Evolutionary conservation across 805 yeast species (phyloP), one percentile per base, ranked within the genome.

Genomic region (Starmerella floris): DNA sequence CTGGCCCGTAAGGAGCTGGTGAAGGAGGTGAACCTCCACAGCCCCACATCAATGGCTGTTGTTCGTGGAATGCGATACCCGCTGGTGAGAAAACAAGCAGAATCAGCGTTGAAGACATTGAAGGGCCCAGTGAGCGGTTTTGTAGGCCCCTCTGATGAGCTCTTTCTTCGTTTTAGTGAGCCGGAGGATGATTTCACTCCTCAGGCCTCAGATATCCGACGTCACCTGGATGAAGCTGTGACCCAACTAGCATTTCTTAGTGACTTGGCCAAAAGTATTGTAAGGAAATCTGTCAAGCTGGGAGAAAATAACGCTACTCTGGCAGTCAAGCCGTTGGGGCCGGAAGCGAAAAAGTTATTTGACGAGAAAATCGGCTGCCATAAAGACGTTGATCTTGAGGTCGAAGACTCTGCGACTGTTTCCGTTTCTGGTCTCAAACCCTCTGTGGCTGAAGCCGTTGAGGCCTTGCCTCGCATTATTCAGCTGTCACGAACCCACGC

Each of bases 1-100:
- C 54, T 59, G 13, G 81, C 84, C 30, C 82, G 87, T 62, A 77
- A 75, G 74, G 74, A 74, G 17, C 67, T 91, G 45, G 83, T 91
- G 44, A 68, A 74, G 28, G 62, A 69, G 19, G 95, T 91, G 42
- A 85, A 83, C 62, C 65, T 68, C 40, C 69, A 79, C 42, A 66
- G 83, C 8, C 95, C 96, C 28, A 66, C 71, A 34, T 73, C 74
- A 45, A 71, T 83, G 27, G 63, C 65, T 10, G 63, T 83, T 35
- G 57, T 65, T 6, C 94, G 82, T 53, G 70, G 88, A 50, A 83
- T 80, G 47, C 39, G 47, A 30, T 30, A 21, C 27, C 41, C 46
- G 6, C 31, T 48, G 8, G 45, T 40, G 16, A 48, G 51, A 38
- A 56, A 60, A 17, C 68, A 66, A 48, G 68, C 79, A 61, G n/a